phyloP scores from a whole-genome alignment of 306 rosid genomes.

The Bauhinia variegata region DNA sequence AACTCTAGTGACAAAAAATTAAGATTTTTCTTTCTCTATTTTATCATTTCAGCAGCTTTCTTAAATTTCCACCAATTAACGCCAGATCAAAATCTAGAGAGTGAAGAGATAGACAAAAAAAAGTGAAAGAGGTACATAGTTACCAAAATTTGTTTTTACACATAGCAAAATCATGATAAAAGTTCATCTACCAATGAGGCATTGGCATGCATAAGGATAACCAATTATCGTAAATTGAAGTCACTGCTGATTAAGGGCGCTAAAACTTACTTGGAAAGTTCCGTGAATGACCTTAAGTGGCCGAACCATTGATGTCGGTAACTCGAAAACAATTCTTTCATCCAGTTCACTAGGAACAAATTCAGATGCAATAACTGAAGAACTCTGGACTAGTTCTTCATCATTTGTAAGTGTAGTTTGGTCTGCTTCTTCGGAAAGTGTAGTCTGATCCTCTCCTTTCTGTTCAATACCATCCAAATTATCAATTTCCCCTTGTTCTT shows the following conservation, averaged over 20 bases:
- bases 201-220: conserved; percentile 1
- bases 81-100: conserved; percentile 1
- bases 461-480: conserved; percentile 54
- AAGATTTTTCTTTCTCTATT: conserved; percentile 5
- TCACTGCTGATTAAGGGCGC: conserved; percentile 24
- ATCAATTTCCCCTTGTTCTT: conserved; percentile 67
- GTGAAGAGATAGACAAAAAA: too few species aligned
- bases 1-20: too few species aligned
- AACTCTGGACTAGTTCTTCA: conserved; percentile 58
- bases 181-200: conserved; percentile 11
- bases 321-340: conserved; percentile 91
- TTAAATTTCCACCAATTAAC: background rate
- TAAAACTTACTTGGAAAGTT: conserved; percentile 84
- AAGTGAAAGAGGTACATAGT: conserved; percentile 1
- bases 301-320: conserved; percentile 88
- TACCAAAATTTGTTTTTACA: conserved; percentile 12
- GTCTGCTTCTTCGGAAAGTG: conserved; percentile 52
- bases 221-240: conserved; percentile 19
- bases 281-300: conserved; percentile 84
- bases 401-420: conserved; percentile 51
- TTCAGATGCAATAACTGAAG: conserved; percentile 73
- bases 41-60: conserved; percentile 17
- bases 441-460: conserved; percentile 51
- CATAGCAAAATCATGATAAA: conserved; percentile 28
- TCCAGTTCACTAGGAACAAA: conserved; percentile 84